A percentile compares a stretch with the other conserved stretches of the same genome.
These are phyloP conservation scores for Smallanthus sonchifolius DNA, from an alignment of 129 eudicot species.

Conservation along the genomic window DNA sequence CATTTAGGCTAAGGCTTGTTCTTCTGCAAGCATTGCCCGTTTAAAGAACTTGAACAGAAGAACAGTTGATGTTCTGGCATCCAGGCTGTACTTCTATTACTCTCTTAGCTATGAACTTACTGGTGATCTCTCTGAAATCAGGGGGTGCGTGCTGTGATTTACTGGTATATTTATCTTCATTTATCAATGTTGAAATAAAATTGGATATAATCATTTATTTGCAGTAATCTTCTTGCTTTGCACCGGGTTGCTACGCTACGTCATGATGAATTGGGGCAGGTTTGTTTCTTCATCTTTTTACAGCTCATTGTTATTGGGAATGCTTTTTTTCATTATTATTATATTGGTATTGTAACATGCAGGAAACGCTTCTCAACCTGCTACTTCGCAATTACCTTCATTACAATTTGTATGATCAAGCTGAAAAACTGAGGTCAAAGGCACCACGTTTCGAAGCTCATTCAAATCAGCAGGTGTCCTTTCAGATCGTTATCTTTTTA, in stretches of 20 bases:
- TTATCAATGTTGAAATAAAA: background rate
- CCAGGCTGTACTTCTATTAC: constrained; percentile 85
- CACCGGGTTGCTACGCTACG: constrained; percentile 96
- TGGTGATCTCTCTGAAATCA: constrained; percentile 91
- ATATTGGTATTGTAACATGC: constrained; percentile 18
- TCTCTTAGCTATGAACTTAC: constrained; percentile 95
- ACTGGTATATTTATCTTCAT: background rate
- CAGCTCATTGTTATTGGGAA: background rate
- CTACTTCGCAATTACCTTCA: constrained; percentile 89
- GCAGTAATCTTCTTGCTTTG: constrained; percentile 82
- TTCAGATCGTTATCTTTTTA: background rate
- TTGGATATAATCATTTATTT: constrained; percentile 16
- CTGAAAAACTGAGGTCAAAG: constrained; percentile 96
- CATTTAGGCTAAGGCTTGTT: constrained; percentile 88
- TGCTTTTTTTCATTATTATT: background rate
- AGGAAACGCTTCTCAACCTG: constrained; percentile 95
- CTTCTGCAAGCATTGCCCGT: constrained; percentile 93
- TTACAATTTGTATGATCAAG: constrained; percentile 94
- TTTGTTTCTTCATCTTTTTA: constrained; percentile 29
- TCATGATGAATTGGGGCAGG: constrained; percentile 99
- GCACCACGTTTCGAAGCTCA: constrained; percentile 99
- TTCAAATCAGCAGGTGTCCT: constrained; percentile 92
- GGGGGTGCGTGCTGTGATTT: constrained; percentile 58
- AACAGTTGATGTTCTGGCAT: constrained; percentile 85
- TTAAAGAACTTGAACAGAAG: constrained; percentile 85